A percentile compares a stretch with the other conserved stretches of the same genome.
Conservation (phyloP, 306 rosid species). For the Hylodesmum podocarpum region DNA sequence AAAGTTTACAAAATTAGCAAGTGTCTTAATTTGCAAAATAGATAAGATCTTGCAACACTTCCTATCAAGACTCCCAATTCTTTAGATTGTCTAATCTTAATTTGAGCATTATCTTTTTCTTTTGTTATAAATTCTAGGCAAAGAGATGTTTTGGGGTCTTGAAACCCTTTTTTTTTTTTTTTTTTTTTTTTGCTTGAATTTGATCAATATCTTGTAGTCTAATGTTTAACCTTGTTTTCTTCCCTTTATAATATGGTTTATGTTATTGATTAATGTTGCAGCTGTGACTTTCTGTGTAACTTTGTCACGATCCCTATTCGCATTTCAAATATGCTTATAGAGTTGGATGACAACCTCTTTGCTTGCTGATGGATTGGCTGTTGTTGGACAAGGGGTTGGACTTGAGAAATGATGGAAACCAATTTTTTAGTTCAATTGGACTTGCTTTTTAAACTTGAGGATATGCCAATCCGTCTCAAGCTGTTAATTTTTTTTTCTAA, state of each 20-base stretch:
- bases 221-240: background rate
- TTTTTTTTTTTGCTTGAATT: background rate
- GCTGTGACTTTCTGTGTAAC: slow-evolving; percentile 93
- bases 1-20: background rate
- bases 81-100: background rate
- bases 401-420: no score
- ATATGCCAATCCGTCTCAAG: no score
- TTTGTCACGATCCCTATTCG: slow-evolving; percentile 76
- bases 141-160: background rate
- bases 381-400: slow-evolving; percentile 97
- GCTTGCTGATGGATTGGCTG: slow-evolving; percentile 89
- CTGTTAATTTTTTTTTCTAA: no score
- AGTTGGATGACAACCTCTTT: slow-evolving; percentile 86
- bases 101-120: background rate
- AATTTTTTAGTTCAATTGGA: no score
- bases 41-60: background rate
- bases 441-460: no score
- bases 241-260: slow-evolving; percentile 47
- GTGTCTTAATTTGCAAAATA: background rate
- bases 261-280: slow-evolving; percentile 66
- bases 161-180: no score
- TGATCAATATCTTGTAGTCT: background rate
- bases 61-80: background rate
- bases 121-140: background rate
- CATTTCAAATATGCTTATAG: slow-evolving; percentile 88